Evolutionary conservation across 768 basidiomycete genomes (phyloP).

Genomic region (Hericium erinaceus): DNA sequence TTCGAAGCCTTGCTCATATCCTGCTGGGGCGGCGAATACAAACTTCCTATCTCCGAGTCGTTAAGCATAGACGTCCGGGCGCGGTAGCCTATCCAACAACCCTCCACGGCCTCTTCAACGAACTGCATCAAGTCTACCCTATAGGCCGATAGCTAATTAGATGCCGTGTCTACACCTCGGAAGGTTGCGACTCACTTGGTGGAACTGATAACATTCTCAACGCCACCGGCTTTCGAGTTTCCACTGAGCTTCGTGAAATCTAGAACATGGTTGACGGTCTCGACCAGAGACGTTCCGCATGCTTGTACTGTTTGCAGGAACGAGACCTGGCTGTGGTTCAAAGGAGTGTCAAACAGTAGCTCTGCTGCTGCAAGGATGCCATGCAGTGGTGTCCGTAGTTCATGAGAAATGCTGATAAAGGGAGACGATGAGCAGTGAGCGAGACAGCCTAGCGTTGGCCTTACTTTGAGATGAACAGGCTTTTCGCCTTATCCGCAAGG

Average conservation of each 20-base stretch:
- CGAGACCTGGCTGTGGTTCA: constrained; percentile 74
- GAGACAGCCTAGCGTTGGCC: constrained; percentile 14
- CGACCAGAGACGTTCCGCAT: constrained; percentile 90
- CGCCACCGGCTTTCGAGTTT: constrained; percentile 67
- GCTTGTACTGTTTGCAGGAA: constrained; percentile 92
- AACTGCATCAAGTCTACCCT: constrained; percentile 73
- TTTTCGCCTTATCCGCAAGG: constrained; percentile 90
- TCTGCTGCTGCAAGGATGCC: constrained; percentile 94
- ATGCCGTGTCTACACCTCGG: neutral
- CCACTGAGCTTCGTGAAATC: constrained; percentile 95
- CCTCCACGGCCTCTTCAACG: constrained; percentile 85
- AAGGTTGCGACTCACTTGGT: constrained; percentile 38
- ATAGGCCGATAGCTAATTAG: neutral
- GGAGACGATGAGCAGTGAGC: neutral
- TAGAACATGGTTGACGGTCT: constrained; percentile 94
- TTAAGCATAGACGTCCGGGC: constrained; percentile 63
- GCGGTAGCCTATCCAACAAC: constrained; percentile 88
- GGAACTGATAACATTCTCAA: constrained; percentile 65
- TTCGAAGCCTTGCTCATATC: constrained; percentile 29
- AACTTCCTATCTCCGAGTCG: constrained; percentile 79
- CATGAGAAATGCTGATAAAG: constrained; percentile 69
- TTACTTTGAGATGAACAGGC: constrained; percentile 85
- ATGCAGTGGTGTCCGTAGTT: constrained; percentile 84
- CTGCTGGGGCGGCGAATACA: constrained; percentile 77
- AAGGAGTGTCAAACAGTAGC: constrained; percentile 73